Evolutionary conservation across 1,284 basidiomycete genomes (phyloP).

Genomic region (Mycena citricolor): DNA sequence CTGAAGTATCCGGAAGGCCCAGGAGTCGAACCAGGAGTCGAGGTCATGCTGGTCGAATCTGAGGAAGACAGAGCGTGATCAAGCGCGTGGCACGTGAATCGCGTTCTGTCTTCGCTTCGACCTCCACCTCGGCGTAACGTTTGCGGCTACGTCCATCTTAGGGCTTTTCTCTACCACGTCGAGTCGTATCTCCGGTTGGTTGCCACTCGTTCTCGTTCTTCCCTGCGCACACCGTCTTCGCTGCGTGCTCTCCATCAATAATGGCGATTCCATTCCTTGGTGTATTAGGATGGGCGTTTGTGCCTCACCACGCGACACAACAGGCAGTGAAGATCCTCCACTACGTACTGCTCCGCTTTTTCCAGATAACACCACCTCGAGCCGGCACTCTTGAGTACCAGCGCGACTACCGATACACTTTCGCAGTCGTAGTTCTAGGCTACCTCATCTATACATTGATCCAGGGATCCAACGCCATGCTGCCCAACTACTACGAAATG

Average conservation of each 20-base stretch:
- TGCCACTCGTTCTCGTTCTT: too few species aligned
- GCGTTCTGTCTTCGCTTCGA: too few species aligned
- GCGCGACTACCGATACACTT: constrained; percentile 60
- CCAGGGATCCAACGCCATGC: constrained; percentile 51
- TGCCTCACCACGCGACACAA: constrained; percentile 44
- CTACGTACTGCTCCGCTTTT: constrained; percentile 31
- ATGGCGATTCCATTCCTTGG: constrained; percentile 33
- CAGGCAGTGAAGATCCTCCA: constrained; percentile 42
- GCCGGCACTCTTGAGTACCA: constrained; percentile 46
- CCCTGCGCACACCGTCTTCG: neutral
- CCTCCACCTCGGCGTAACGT: too few species aligned
- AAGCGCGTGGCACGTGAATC: too few species aligned
- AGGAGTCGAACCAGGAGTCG: too few species aligned
- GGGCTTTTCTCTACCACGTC: too few species aligned
- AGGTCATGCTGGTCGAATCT: too few species aligned
- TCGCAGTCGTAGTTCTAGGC: constrained; percentile 63
- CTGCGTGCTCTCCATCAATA: neutral
- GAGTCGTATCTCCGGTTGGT: too few species aligned
- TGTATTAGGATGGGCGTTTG: constrained; percentile 43
- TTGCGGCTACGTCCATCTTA: too few species aligned
- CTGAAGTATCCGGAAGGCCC: too few species aligned
- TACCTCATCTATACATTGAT: constrained; percentile 72
- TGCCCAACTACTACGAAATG: constrained; percentile 75
- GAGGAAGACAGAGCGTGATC: too few species aligned
- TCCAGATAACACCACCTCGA: constrained; percentile 37